A percentile compares a stretch with the other conserved stretches of the same genome.
Conservation (phyloP, 345 rosid genomes). For the Brassica nigra region DNA sequence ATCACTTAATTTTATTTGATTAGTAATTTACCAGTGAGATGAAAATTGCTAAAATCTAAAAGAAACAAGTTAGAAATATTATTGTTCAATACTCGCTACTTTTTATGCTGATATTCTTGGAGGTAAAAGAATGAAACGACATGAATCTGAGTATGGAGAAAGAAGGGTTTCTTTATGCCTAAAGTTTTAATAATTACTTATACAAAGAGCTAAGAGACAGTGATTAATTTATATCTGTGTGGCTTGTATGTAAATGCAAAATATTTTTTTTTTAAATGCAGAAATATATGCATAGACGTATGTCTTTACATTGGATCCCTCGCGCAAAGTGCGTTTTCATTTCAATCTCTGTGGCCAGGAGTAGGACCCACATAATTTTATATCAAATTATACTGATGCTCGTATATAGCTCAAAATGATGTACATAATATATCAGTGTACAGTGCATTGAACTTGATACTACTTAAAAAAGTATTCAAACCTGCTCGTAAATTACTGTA, state of each 20-base stretch:
- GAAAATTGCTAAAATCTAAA: not conserved
- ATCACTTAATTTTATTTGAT: not conserved
- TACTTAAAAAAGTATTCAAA: slow-evolving; percentile 16
- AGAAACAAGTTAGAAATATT: not conserved
- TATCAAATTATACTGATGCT: not conserved
- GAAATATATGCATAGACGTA: slow-evolving; percentile 5
- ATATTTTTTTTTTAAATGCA: not conserved
- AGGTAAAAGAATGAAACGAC: slow-evolving; percentile 35
- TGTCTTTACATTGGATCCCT: slow-evolving; percentile 76
- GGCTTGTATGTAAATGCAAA: slow-evolving; percentile 4
- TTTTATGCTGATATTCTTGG: slow-evolving; percentile 19
- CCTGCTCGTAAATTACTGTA: not conserved
- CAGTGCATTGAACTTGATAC: slow-evolving; percentile 11
- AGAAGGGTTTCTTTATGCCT: slow-evolving; percentile 26
- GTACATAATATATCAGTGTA: not conserved
- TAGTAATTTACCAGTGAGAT: not conserved
- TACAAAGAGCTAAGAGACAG: not conserved
- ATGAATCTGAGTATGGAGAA: slow-evolving; percentile 18
- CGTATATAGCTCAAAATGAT: not conserved
- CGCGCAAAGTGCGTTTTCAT: slow-evolving; percentile 52
- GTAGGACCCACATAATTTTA: slow-evolving; percentile 23
- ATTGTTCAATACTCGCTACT: not conserved
- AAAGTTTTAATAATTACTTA: slow-evolving; percentile 11
- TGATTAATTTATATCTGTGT: not conserved
- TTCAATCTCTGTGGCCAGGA: slow-evolving; percentile 25